Conservation (phyloP, 768 basidiomycete genomes). For the Russula sp. region DNA sequence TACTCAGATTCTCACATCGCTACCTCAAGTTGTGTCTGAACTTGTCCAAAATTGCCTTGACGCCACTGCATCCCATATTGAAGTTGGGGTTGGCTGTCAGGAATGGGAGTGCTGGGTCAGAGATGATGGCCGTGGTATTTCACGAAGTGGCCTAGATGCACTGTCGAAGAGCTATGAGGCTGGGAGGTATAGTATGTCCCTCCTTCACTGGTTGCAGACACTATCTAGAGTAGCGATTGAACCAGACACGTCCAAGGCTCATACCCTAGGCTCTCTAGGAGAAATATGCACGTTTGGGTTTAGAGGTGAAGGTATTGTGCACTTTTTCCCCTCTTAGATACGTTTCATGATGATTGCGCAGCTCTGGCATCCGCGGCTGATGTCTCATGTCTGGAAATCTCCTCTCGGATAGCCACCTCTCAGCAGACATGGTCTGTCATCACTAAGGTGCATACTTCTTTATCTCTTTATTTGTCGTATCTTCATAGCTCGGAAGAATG, state of each 20-base stretch:
- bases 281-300: conserved; percentile 72
- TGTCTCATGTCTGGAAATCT: conserved; percentile 73
- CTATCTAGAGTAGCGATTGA: background rate
- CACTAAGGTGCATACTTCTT: conserved; percentile 49
- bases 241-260: conserved; percentile 68
- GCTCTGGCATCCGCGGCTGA: conserved; percentile 82
- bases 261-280: conserved; percentile 42
- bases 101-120: conserved; percentile 81
- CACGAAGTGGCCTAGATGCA: conserved; percentile 45
- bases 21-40: conserved; percentile 75
- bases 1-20: conserved; percentile 73
- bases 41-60: conserved; percentile 89
- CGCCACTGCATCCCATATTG: conserved; percentile 60
- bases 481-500: conserved; percentile 40
- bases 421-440: conserved; percentile 70
- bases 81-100: conserved; percentile 63
- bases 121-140: conserved; percentile 80
- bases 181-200: conserved; percentile 60
- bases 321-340: background rate
- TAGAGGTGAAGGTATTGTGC: conserved; percentile 78
- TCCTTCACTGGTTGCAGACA: background rate
- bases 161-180: conserved; percentile 46
- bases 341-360: conserved; percentile 25
- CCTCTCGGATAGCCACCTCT: conserved; percentile 59
- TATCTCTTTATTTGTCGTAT: background rate